Base-by-base conservation (phyloP, 73 alveolate genomes). In the Paramecium tetraurelia region DNA sequence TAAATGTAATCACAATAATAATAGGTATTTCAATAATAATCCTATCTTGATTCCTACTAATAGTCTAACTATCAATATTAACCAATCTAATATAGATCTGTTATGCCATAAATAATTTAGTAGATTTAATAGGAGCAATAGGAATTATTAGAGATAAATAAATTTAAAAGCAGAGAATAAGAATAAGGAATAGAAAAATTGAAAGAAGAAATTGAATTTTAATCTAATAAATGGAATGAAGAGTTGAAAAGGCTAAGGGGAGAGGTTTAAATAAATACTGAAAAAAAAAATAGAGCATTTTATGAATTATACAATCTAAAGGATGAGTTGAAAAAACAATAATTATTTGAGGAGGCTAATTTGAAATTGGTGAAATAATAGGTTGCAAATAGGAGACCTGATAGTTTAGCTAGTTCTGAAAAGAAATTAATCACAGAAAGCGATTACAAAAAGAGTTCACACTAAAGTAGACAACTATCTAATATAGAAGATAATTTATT, bases 271-370 rank as follows among this genome's bases (percentile, higher is more conserved):
- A 27, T 80, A 24, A 80, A 72, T 46, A 4, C 20, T 16, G 90
- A 80, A 10, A 27, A 43, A 12, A 80, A 80, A 36, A 80, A 80
- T 22, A 80, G 57, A 46, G 90, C 90, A 10, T 80, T 22, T 46
- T 80, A 80, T 80, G 90, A 80, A 48, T 48, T 80, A 24, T 59
- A 80, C 10, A 80, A 46, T 48, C 24, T 80, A 16, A 80, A 80
- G 2, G 90, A 80, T 18, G 16, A 80, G 24, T 44, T 80, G 18
- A 80, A 43, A 43, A 44, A 35, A 80, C 22, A 80, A 46, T 21
- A 80, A 46, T 27, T 80, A 24, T 27, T 44, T 22, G 90, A 80
- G 18, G 90, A 41, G 68, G 59, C 59, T 33, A 21, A 35, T 38
- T 75, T 75, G 33, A 75, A 36, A 29, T 38, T 20, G 20, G 5